Base-by-base conservation (phyloP, 768 basidiomycete species). In the Trametopsis cervina region DNA sequence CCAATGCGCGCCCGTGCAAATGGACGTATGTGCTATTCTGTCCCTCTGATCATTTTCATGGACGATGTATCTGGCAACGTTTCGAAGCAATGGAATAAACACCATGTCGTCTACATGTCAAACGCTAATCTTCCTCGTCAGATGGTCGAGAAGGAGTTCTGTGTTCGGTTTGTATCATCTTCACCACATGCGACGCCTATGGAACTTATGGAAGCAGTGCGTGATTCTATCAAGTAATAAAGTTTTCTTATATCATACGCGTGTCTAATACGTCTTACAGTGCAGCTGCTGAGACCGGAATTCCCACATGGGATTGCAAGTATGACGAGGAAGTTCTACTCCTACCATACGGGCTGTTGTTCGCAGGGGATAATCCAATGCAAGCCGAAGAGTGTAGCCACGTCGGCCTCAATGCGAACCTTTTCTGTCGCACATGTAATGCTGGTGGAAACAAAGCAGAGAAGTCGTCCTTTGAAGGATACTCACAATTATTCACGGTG, bases 21-120 rank as follows among this genome's bases (percentile, higher is more conserved):
- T 1, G 62, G 65, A 0, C 41, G 42, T 0, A 60, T 61, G 53
- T 51, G 58, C 1, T 52, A 58, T 3, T 52, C 47, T 0, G 52
- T 60, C 0, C 63, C 63, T 0, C 46, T 66, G 3, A 60, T 68
- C 1, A 13, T 68, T 0, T 67, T 67, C 43, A 60, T 67, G 40
- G 67, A 70, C 24, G 63, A 71, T 38, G 56, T 70, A 0, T 70
- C 62, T 0, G 69, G 60, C 0, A 69, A 70, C 27, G 46, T 54
- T 2, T 66, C 56, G 3, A 70, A 68, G 36, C 67, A 69, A 22
- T 72, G 66, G 63, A 67, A 71, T 27, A 65, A 65, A 24, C 66
- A 71, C 26, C 60, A 65, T n/a, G n/a, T n/a, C 9, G 0, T 45
- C 0, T 72, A 72, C 20, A 51, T 68, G 44, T 66, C 59, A 0